phyloP scores from a whole-genome alignment of 768 basidiomycete species.

The Pulveroboletus sp. region DNA sequence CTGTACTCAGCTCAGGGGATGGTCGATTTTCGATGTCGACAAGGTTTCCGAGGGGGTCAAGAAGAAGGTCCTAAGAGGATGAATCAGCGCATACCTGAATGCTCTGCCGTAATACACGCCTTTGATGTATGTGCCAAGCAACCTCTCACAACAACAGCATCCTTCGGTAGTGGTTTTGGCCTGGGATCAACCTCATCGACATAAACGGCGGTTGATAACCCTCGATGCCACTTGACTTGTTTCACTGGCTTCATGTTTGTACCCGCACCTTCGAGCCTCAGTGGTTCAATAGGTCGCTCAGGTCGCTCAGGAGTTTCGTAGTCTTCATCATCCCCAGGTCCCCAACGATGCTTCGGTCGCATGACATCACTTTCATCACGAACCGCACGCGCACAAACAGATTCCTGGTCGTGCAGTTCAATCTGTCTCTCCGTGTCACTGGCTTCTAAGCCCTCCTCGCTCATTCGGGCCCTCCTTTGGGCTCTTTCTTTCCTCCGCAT shows the following conservation, averaged over 20 bases:
- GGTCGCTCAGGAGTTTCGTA: slow-evolving; percentile 61
- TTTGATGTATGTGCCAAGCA: slow-evolving; percentile 65
- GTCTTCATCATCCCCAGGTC: slow-evolving; percentile 78
- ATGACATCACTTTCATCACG: slow-evolving; percentile 27
- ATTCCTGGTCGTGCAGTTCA: slow-evolving; percentile 5
- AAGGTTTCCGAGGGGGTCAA: slow-evolving; percentile 74
- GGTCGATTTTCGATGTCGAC: slow-evolving; percentile 49
- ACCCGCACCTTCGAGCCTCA: slow-evolving; percentile 33
- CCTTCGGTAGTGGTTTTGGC: slow-evolving; percentile 40
- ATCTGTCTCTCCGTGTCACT: slow-evolving; percentile 30
- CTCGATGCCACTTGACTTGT: slow-evolving; percentile 75
- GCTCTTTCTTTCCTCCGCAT: slow-evolving; percentile 55
- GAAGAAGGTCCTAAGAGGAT: slow-evolving; percentile 43
- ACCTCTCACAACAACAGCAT: slow-evolving; percentile 47
- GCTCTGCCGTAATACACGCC: slow-evolving; percentile 35
- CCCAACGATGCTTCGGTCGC: slow-evolving; percentile 46
- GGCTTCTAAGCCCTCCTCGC: slow-evolving; percentile 28
- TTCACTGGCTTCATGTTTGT: slow-evolving; percentile 35
- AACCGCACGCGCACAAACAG: slow-evolving; percentile 2
- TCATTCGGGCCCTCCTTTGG: slow-evolving; percentile 50
- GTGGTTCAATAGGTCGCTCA: slow-evolving; percentile 38
- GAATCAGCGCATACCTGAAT: slow-evolving; percentile 1
- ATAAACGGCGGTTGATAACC: slow-evolving; percentile 56
- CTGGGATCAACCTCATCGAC: slow-evolving; percentile 60
- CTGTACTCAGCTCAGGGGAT: slow-evolving; percentile 51